phyloP scores from a whole-genome alignment of 1,284 basidiomycete species.

The Ceratobasidium sp. region DNA sequence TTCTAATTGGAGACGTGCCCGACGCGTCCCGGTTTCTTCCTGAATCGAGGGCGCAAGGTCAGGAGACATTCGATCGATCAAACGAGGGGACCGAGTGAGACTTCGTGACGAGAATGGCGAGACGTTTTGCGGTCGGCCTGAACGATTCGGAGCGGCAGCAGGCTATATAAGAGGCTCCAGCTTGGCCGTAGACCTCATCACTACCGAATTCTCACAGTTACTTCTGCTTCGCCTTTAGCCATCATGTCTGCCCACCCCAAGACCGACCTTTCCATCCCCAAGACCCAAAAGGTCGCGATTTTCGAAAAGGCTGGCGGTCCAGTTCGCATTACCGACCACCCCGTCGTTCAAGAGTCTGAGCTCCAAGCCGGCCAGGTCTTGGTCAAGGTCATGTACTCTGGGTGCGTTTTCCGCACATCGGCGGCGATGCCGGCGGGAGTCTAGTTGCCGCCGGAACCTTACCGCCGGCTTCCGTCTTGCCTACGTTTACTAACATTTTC shows the following conservation, averaged over 20 bases:
- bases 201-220: neutral
- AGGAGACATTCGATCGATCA: constrained; percentile 34
- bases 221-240: neutral
- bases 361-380: constrained; percentile 83
- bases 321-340: constrained; percentile 37
- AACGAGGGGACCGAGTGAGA: neutral
- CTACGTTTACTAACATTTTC: constrained; percentile 7
- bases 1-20: neutral
- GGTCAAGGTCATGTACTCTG: constrained; percentile 77
- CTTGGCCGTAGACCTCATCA: neutral
- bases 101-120: constrained; percentile 15
- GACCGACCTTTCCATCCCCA: constrained; percentile 37
- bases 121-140: constrained; percentile 18
- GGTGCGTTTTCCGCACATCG: constrained; percentile 47
- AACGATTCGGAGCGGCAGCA: constrained; percentile 22
- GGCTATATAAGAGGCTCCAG: constrained; percentile 11
- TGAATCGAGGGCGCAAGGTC: constrained; percentile 1
- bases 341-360: constrained; percentile 67
- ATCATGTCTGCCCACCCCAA: constrained; percentile 34
- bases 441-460: constrained; percentile 8
- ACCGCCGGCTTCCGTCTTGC: constrained; percentile 23
- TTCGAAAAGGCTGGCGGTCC: constrained; percentile 37
- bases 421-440: constrained; percentile 45
- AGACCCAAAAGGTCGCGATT: constrained; percentile 39
- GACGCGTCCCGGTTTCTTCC: constrained; percentile 29